Evolutionary conservation across 805 yeast species (phyloP).

Genomic region (Kodamaea lidongshanica): DNA sequence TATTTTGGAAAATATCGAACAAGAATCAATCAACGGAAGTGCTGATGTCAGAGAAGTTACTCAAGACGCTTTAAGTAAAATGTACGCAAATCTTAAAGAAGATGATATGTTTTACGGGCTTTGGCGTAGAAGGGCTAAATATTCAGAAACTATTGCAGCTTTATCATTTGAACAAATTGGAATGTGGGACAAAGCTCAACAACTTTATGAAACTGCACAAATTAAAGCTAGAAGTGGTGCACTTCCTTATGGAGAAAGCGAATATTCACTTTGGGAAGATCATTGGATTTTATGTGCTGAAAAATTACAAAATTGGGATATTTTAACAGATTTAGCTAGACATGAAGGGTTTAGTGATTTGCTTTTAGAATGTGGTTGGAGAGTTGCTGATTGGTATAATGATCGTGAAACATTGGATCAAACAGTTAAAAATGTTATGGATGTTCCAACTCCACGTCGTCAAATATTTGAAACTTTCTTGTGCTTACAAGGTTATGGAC

Average conservation of each 20-base stretch:
- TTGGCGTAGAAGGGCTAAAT: constrained; percentile 96
- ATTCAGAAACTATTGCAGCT: constrained; percentile 88
- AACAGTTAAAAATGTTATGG: constrained; percentile 93
- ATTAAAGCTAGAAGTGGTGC: constrained; percentile 94
- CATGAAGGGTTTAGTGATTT: constrained; percentile 97
- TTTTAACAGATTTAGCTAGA: constrained; percentile 89
- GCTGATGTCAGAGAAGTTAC: constrained; percentile 75
- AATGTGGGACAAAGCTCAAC: constrained; percentile 89
- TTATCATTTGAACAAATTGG: constrained; percentile 93
- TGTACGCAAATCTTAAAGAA: constrained; percentile 83
- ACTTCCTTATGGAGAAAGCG: constrained; percentile 90
- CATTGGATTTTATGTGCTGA: constrained; percentile 98
- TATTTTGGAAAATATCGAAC: constrained; percentile 67
- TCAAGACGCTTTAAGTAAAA: constrained; percentile 83
- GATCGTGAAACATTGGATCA: constrained; percentile 93
- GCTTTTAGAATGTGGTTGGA: constrained; percentile 97
- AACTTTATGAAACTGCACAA: constrained; percentile 92
- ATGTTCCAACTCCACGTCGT: constrained; percentile 95
- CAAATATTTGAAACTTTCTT: constrained; percentile 93
- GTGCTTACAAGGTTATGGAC: constrained; percentile 88
- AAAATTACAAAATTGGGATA: constrained; percentile 96
- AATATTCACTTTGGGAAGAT: constrained; percentile 96
- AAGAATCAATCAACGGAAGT: constrained; percentile 55
- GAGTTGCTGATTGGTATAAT: constrained; percentile 97
- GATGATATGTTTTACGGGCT: constrained; percentile 96